Base-by-base conservation (phyloP, 2,329 filamentous ascomycete species). In the Colletotrichum truncatum region DNA sequence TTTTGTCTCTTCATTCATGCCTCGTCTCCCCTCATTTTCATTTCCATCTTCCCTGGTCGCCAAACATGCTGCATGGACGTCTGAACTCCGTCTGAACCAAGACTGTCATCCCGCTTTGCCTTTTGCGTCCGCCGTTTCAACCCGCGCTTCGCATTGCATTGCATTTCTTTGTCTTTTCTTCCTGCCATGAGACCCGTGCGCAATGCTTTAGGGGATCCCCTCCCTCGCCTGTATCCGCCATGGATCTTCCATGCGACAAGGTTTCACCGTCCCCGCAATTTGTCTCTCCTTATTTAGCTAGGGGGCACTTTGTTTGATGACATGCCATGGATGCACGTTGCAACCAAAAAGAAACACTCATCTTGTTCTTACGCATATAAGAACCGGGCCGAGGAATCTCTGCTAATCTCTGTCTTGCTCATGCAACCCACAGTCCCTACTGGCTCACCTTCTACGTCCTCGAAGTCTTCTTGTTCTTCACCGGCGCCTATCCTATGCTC, bases 401-500 rank as follows among this genome's bases (percentile, higher is more conserved):
- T 26, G 48, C 56, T 65, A 60, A 65, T 3, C 56, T 41, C 11
- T 8, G 12, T 6, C n/a, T 12, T 28, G 26, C 28, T 41, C 51
- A 34, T 46, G 18, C 52, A 12, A 21, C 23, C 5, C 16, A n/a
- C 36, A 66, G 63, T 28, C 63, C 63, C n/a, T 66, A 49, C 65
- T 73, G 68, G 70, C 69, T 67, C 59, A 64, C 66, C 10, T 58
- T 71, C 41, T 70, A 71, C 66, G 63, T 69, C 53, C 48, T 68
- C 60, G 65, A 71, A 48, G 36, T 59, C 30, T 62, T 70, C 49
- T 66, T 70, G 45, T 61, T 68, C 60, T 39, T 67, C 58, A 26
- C 65, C 45, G 58, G 60, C 53, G 54, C 60, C 26, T 63, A 73
- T 58, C 70, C 67, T 67, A 73, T 73, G 66, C 69, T 72, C 69